Evolutionary conservation across 140 eudicot genomes (phyloP).

Genomic region (Oenanthe javanica): DNA sequence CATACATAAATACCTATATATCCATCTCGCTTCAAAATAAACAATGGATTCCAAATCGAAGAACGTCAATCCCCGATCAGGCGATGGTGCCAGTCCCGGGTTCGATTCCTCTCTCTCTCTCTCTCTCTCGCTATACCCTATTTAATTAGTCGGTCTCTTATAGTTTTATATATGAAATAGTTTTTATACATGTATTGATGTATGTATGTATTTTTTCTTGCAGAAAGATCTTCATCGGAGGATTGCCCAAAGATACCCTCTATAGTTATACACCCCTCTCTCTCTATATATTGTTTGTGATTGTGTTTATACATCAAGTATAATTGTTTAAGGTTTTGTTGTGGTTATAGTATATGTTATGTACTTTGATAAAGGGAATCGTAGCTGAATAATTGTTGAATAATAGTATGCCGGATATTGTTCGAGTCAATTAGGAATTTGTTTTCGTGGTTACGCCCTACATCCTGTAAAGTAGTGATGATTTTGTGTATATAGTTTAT

Average conservation of each 20-base stretch:
- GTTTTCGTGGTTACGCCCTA: too few relatives aligned
- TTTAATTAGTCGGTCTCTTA: not conserved
- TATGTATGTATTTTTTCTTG: not conserved
- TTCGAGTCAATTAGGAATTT: too few relatives aligned
- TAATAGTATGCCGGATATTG: too few relatives aligned
- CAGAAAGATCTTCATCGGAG: slow-evolving; percentile 34
- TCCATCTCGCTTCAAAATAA: not conserved
- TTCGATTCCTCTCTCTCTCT: not conserved
- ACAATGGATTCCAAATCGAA: slow-evolving; percentile 24
- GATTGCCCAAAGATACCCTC: slow-evolving; percentile 24
- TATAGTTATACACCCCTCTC: not conserved
- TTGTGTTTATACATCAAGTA: not conserved
- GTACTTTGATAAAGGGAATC: not conserved
- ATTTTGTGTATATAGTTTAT: too few relatives aligned
- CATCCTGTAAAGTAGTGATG: too few relatives aligned
- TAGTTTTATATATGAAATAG: too few relatives aligned
- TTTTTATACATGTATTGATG: too few relatives aligned
- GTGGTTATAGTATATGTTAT: not conserved
- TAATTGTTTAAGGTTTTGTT: not conserved
- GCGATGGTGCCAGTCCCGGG: slow-evolving; percentile 34
- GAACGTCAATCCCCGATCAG: slow-evolving; percentile 17
- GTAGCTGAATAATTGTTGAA: not conserved
- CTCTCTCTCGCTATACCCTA: not conserved
- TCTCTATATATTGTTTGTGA: not conserved
- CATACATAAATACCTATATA: not conserved